phyloP scores from a whole-genome alignment of 2,329 filamentous ascomycete species.

The Claviceps sp. region DNA sequence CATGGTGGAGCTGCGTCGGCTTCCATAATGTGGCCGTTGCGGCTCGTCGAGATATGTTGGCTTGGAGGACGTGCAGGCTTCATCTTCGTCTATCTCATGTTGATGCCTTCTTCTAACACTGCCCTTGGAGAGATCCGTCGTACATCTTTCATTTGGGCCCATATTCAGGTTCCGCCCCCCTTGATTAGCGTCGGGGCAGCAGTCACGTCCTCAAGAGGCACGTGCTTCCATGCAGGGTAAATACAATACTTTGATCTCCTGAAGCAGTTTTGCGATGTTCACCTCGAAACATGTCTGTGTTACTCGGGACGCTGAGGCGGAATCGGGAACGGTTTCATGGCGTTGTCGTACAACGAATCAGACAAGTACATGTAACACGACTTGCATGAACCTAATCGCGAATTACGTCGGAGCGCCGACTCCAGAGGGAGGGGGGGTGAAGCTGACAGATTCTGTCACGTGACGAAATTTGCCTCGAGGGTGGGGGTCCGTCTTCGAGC shows the following conservation, averaged over 20 bases:
- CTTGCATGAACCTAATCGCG: not conserved
- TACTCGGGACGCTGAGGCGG: not conserved
- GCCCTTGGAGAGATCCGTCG: not conserved
- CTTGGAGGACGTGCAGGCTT: conserved; percentile 1
- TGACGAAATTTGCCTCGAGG: not conserved
- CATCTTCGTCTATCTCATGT: not conserved
- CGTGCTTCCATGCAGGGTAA: not conserved
- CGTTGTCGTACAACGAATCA: not conserved
- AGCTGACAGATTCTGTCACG: not conserved
- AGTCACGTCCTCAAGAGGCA: not conserved
- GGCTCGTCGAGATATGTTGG: conserved; percentile 8
- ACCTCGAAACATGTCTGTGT: not conserved
- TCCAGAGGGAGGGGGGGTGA: not conserved
- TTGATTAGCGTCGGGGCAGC: not conserved
- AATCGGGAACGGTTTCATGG: not conserved
- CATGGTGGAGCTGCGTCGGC: conserved; percentile 14
- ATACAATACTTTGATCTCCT: not conserved
- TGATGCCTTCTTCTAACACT: not conserved
- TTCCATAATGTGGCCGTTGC: not conserved
- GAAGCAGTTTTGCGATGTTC: not conserved
- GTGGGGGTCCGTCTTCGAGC: not conserved
- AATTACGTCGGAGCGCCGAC: not conserved
- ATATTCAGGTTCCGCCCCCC: not conserved
- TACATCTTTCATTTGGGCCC: not conserved
- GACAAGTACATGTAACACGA: no score